Conservation (phyloP, 306 rosid genomes). For the Medicago ruthenica region DNA sequence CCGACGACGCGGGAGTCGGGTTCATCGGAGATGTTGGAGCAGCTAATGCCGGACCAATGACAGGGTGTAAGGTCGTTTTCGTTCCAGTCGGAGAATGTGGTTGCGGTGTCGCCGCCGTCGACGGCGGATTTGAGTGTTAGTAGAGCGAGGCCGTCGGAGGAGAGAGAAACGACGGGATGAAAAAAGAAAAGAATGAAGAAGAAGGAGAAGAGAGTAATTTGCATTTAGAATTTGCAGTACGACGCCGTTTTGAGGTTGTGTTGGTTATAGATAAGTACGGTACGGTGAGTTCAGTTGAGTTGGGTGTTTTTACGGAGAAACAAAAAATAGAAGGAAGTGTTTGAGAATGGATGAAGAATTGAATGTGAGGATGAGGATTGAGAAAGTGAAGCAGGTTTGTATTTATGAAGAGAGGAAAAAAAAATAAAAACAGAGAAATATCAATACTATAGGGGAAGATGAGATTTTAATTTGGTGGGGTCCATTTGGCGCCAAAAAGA, state of each 20-base stretch:
- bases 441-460: slow-evolving; percentile 18
- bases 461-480: slow-evolving; percentile 63
- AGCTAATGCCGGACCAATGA: slow-evolving; percentile 86
- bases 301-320: neutral
- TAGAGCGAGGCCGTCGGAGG: slow-evolving; percentile 90
- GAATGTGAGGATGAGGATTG: neutral
- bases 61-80: slow-evolving; percentile 75
- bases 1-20: slow-evolving; percentile 84
- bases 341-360: neutral
- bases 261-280: neutral
- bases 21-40: slow-evolving; percentile 65
- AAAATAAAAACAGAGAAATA: slow-evolving; percentile 23
- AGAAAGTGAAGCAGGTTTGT: slow-evolving; percentile 22
- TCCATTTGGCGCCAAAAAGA: slow-evolving; percentile 66
- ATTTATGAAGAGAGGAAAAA: slow-evolving; percentile 32
- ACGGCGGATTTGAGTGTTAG: slow-evolving; percentile 93
- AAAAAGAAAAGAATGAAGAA: slow-evolving; percentile 2
- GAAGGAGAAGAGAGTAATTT: neutral
- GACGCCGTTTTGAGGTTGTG: slow-evolving; percentile 29
- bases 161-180: slow-evolving; percentile 50
- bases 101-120: slow-evolving; percentile 49
- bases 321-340: neutral
- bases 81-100: slow-evolving; percentile 77
- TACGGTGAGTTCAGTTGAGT: neutral
- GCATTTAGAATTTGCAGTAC: slow-evolving; percentile 39